phyloP scores from a whole-genome alignment of 2,329 filamentous ascomycete genomes.

The Rutstroemia sp. region DNA sequence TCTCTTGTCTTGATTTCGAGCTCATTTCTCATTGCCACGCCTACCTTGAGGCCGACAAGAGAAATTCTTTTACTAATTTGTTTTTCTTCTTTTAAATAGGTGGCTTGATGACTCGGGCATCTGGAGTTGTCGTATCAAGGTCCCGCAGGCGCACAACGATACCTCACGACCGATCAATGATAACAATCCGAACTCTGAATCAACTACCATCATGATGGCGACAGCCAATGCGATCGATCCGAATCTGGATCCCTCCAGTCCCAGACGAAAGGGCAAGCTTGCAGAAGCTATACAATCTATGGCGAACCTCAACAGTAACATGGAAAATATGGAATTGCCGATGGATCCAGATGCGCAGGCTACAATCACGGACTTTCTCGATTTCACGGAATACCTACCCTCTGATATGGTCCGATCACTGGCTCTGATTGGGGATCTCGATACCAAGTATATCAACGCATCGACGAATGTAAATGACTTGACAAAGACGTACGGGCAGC shows the following conservation, averaged over 20 bases:
- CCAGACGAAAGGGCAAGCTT: constrained; percentile 27
- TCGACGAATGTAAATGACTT: constrained; percentile 49
- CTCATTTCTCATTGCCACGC: too few species aligned
- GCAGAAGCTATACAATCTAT: constrained; percentile 28
- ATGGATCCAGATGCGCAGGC: constrained; percentile 61
- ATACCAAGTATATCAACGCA: constrained; percentile 48
- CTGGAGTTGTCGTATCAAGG: constrained; percentile 29
- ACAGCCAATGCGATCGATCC: constrained; percentile 18
- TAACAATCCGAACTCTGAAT: neutral
- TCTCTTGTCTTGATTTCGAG: neutral
- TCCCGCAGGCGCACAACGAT: constrained; percentile 16
- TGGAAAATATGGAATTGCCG: constrained; percentile 27
- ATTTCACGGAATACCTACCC: constrained; percentile 56
- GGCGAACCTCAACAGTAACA: constrained; percentile 24
- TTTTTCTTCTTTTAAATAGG: constrained; percentile 15
- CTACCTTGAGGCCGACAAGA: neutral
- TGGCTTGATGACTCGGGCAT: constrained; percentile 28
- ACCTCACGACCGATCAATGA: constrained; percentile 7
- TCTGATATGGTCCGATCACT: constrained; percentile 60
- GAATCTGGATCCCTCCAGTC: constrained; percentile 21
- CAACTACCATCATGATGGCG: constrained; percentile 14
- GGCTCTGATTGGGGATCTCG: constrained; percentile 57
- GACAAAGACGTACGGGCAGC: constrained; percentile 48
- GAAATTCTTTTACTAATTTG: constrained; percentile 5
- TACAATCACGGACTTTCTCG: constrained; percentile 63